Percentiles rank a stretch among this genome's conserved stretches.
These are phyloP conservation scores for Zygotorulaspora chibaensis DNA, from an alignment of 805 yeast genomes.

Conservation along the genomic window DNA sequence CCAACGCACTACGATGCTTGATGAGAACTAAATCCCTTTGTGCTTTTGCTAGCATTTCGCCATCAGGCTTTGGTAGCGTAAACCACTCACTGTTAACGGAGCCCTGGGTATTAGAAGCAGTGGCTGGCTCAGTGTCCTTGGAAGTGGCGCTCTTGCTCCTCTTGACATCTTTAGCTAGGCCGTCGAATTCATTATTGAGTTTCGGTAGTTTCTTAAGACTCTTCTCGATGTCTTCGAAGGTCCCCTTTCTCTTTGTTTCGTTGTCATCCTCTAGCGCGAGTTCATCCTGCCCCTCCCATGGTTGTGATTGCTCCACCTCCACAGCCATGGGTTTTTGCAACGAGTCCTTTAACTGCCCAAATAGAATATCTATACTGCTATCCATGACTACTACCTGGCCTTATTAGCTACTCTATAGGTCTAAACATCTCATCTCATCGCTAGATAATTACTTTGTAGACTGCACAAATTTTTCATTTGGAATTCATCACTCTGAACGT, in stretches of 20 bases:
- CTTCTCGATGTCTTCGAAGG: conserved; percentile 30
- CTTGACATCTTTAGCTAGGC: conserved; percentile 14
- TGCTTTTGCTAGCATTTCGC: conserved; percentile 52
- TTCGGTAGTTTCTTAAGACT: conserved; percentile 28
- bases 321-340: conserved; percentile 4
- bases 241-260: conserved; percentile 15
- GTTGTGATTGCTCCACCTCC: not conserved
- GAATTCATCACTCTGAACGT: not conserved
- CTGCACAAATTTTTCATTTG: not conserved
- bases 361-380: conserved; percentile 18
- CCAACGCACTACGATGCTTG: conserved; percentile 84
- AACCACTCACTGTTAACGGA: conserved; percentile 62
- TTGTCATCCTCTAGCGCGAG: conserved; percentile 3
- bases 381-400: not conserved
- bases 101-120: not conserved
- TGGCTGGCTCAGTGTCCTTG: not conserved
- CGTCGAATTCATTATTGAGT: conserved; percentile 30
- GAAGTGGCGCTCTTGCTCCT: conserved; percentile 3
- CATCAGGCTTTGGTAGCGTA: conserved; percentile 67
- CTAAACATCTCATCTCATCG: conserved; percentile 6
- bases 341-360: conserved; percentile 14
- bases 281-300: not conserved
- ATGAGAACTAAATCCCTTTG: conserved; percentile 75
- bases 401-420: not conserved
- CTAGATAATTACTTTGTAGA: too few species aligned